Percentiles rank a stretch among this genome's conserved stretches.
Conservation (phyloP, 352 stramenopile genomes). For the Globisporangium sylvaticum region DNA sequence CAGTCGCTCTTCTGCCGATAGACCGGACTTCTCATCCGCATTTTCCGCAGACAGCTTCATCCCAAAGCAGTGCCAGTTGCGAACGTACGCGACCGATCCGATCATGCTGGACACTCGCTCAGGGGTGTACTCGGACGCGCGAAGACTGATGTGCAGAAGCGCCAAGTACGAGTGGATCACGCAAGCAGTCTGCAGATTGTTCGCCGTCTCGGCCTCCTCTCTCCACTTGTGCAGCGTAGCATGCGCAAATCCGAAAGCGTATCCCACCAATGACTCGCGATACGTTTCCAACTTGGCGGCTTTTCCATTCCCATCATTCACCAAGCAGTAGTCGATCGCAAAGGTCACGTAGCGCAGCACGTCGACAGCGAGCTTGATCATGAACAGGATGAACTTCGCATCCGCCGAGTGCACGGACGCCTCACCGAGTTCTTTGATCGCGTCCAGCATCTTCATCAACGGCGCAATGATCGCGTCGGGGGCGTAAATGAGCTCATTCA, state of each 20-base stretch:
- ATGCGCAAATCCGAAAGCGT: conserved; percentile 67
- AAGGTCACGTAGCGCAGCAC: conserved; percentile 78
- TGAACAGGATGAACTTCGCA: conserved; percentile 84
- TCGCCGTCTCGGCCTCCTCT: conserved; percentile 56
- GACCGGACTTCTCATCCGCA: conserved; percentile 32
- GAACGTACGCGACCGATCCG: conserved; percentile 82
- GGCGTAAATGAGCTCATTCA: conserved; percentile 97
- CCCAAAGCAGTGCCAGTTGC: conserved; percentile 90
- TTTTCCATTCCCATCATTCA: conserved; percentile 27
- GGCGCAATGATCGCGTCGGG: conserved; percentile 84
- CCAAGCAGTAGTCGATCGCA: conserved; percentile 46
- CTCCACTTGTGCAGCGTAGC: conserved; percentile 77
- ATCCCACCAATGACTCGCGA: conserved; percentile 49
- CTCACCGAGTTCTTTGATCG: conserved; percentile 76
- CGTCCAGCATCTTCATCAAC: conserved; percentile 79
- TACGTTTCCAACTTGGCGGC: conserved; percentile 42
- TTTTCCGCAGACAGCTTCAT: conserved; percentile 71
- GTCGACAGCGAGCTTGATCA: conserved; percentile 82
- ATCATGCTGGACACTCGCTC: conserved; percentile 69
- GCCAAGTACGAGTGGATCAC: conserved; percentile 84
- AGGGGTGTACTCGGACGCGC: conserved; percentile 58
- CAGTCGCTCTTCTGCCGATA: conserved; percentile 73
- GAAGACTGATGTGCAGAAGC: conserved; percentile 68
- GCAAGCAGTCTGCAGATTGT: conserved; percentile 79
- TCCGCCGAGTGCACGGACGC: conserved; percentile 80